Percentiles rank a stretch among this genome's conserved stretches.
Evolutionary conservation across 805 yeast genomes (phyloP).

Genomic region (Saturnispora zaruensis): DNA sequence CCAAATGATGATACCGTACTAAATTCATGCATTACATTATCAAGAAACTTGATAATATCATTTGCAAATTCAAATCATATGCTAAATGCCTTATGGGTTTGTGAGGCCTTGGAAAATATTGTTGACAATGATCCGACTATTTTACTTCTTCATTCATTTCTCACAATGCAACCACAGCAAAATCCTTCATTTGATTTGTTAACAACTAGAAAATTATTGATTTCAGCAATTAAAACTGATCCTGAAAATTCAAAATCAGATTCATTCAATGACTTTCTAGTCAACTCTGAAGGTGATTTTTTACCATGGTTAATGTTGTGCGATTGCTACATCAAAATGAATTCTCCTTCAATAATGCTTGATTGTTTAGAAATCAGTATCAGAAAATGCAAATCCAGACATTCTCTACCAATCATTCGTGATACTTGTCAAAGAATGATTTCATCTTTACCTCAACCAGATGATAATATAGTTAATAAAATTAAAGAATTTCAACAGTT

Average conservation of each 20-base stretch:
- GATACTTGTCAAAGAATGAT: neutral
- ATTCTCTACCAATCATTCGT: conserved; percentile 6
- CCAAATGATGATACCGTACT: conserved; percentile 20
- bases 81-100: conserved; percentile 39
- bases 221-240: conserved; percentile 17
- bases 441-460: neutral
- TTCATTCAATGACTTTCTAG: conserved; percentile 11
- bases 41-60: conserved; percentile 31
- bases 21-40: conserved; percentile 39
- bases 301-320: conserved; percentile 52
- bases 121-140: conserved; percentile 39
- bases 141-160: conserved; percentile 40
- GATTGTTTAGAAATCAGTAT: conserved; percentile 45
- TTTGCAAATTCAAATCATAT: conserved; percentile 44
- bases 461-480: neutral
- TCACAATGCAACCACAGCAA: conserved; percentile 30
- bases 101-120: conserved; percentile 39
- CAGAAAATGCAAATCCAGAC: conserved; percentile 6
- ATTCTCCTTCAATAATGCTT: conserved; percentile 43
- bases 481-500: neutral
- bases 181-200: conserved; percentile 27
- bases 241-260: neutral
- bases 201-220: conserved; percentile 31
- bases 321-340: conserved; percentile 39
- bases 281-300: conserved; percentile 35